Evolutionary conservation across 352 stramenopile species (phyloP), one percentile per base, ranked within the genome.

Genomic region (Phytophthora sansomeana): DNA sequence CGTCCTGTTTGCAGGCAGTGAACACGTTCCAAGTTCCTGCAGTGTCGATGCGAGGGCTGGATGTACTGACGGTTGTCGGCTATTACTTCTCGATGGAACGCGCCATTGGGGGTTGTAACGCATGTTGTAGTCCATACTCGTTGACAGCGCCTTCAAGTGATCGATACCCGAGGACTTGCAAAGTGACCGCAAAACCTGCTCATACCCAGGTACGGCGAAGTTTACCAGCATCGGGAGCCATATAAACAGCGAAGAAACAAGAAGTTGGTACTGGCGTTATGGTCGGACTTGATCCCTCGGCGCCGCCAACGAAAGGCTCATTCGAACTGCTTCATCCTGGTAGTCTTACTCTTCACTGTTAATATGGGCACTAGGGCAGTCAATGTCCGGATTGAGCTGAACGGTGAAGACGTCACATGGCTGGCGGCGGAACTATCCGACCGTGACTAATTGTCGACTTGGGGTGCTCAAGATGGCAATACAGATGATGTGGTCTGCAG

Each of bases 101-200:
- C 44, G 55, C 35, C 44, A 41, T 26, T 58, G 47, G 8, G 53
- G 41, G 11, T 47, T 44, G 19, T 53, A 62, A 16, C 26, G 36
- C 14, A 61, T 49, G 41, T 13, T 60, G 44, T 64, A 69, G 53
- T n/a, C n/a, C n/a, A n/a, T n/a, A n/a, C n/a, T n/a, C n/a, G n/a
- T 43, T 54, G 50, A 32, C 29, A 21, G 1, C 24, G n/a, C n/a
- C 35, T 35, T 61, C 54, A 64, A 58, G 62, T 72, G 64, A 14
- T 54, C 43, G 58, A 59, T 39, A 58, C 35, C 29, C 32, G 62
- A 63, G 53, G 57, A 46, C 61, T 69, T 69, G 44, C 17, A 44
- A 64, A 69, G 50, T 69, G 62, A 69, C 14, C 50, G 19, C 24
- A 24, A 58, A 14, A 21, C 11, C 7, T 33, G 48, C 30, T 30